Conservation (phyloP, 176 grass and related monocot species). For the Urochloa ruziziensis region DNA sequence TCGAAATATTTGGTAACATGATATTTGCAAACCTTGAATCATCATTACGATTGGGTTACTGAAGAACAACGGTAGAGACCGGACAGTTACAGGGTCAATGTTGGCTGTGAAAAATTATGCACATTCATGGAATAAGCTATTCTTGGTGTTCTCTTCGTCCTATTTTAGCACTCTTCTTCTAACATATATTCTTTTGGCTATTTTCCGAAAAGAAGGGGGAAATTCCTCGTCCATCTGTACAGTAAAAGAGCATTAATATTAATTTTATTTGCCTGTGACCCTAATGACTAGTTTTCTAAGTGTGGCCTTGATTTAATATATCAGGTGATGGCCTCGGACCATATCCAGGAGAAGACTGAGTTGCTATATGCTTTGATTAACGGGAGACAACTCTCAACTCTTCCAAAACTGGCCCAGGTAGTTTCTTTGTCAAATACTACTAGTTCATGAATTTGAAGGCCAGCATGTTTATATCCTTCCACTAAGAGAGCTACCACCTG, state of each 20-base stretch:
- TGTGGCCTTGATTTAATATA: conserved; percentile 3
- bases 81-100: not conserved
- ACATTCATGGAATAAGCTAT: not conserved
- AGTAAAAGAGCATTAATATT: not conserved
- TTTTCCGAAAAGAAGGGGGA: not conserved
- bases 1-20: not conserved
- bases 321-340: conserved; percentile 83
- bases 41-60: not conserved
- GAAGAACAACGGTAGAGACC: not conserved
- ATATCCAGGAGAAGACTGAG: conserved; percentile 78
- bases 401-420: conserved; percentile 88
- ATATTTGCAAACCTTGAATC: not conserved
- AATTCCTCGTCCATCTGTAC: not conserved
- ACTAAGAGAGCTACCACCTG: not conserved
- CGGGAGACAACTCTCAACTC: conserved; percentile 59
- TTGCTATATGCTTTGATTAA: conserved; percentile 59
- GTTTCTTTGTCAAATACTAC: not conserved
- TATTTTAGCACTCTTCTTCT: not conserved
- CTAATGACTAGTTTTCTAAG: not conserved
- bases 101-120: not conserved
- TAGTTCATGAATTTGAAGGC: not conserved
- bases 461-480: not conserved
- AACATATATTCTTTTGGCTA: not conserved
- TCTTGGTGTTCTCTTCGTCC: not conserved
- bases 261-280: not conserved